A percentile compares a stretch with the other conserved stretches of the same genome.
These are phyloP conservation scores for Phaeosphaeria sp. DNA, from an alignment of 2,329 filamentous ascomycete genomes.

Conservation along the genomic window DNA sequence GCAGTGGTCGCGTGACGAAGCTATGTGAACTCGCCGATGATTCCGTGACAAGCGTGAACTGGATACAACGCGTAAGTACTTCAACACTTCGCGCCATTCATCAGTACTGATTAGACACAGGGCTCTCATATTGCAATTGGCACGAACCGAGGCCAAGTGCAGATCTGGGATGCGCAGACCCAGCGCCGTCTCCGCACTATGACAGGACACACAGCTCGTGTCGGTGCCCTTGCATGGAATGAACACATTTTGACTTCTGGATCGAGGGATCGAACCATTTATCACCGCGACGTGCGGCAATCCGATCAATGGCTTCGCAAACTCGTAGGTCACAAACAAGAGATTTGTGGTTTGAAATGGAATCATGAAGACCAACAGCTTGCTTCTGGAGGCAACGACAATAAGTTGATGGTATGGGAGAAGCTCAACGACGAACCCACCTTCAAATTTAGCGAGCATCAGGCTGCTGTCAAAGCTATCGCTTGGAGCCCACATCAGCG, in stretches of 20 bases:
- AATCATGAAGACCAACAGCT: slow-evolving; percentile 95
- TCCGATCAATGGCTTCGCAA: slow-evolving; percentile 89
- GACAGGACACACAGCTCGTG: slow-evolving; percentile 92
- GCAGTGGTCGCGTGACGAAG: slow-evolving; percentile 88
- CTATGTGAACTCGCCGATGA: slow-evolving; percentile 92
- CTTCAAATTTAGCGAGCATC: slow-evolving; percentile 94
- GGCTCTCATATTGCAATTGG: slow-evolving; percentile 96
- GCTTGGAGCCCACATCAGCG: slow-evolving; percentile 97
- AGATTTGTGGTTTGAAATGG: slow-evolving; percentile 96
- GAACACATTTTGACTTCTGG: slow-evolving; percentile 96
- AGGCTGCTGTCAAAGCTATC: slow-evolving; percentile 95
- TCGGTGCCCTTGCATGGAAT: slow-evolving; percentile 96
- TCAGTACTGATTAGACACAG: slow-evolving; percentile 39
- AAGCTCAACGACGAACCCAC: slow-evolving; percentile 90
- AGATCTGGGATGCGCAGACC: slow-evolving; percentile 96
- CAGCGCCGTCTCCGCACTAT: slow-evolving; percentile 87
- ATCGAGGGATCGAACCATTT: slow-evolving; percentile 90
- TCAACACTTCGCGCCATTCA: background rate
- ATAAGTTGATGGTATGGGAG: slow-evolving; percentile 99
- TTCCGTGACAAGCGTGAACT: slow-evolving; percentile 93
- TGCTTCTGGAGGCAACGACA: slow-evolving; percentile 96
- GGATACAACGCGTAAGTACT: slow-evolving; percentile 80
- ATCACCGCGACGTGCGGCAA: slow-evolving; percentile 92
- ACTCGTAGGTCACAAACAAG: slow-evolving; percentile 93
- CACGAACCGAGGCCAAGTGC: slow-evolving; percentile 90